Evolutionary conservation across 257 asterid species (phyloP).

Genomic region (Przewalskia tangutica): DNA sequence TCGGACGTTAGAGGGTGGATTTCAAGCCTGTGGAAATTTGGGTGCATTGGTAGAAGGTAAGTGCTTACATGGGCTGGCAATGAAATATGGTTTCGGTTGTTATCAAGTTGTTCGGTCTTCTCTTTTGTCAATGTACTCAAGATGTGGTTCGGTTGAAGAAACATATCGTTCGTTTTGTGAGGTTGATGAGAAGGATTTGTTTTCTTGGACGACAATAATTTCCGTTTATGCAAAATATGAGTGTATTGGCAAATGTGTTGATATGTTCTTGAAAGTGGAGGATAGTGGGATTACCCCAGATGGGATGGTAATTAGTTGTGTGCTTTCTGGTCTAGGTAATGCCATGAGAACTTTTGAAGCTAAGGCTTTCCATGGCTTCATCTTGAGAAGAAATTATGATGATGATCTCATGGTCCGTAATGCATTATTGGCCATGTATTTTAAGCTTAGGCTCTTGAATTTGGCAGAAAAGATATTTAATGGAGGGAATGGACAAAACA

Average conservation of each 20-base stretch:
- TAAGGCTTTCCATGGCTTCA: conserved; percentile 59
- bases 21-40: conserved; percentile 72
- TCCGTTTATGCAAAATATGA: conserved; percentile 40
- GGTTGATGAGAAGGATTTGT: conserved; percentile 43
- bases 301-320: conserved; percentile 51
- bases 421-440: conserved; percentile 63
- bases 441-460: conserved; percentile 39
- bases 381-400: conserved; percentile 40
- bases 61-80: conserved; percentile 56
- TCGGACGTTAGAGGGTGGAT: conserved; percentile 69
- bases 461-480: conserved; percentile 40
- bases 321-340: conserved; percentile 42
- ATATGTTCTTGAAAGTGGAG: conserved; percentile 41
- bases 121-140: conserved; percentile 60
- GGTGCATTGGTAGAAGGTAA: conserved; percentile 47
- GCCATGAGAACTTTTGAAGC: conserved; percentile 32
- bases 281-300: conserved; percentile 44
- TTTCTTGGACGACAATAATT: conserved; percentile 61
- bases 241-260: conserved; percentile 24
- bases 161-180: conserved; percentile 42
- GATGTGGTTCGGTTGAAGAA: conserved; percentile 50
- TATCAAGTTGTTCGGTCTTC: conserved; percentile 36
- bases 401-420: conserved; percentile 24
- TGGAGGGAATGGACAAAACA: conserved; percentile 20
- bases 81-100: conserved; percentile 42